Evolutionary conservation across 2,329 filamentous ascomycete genomes (phyloP).

Genomic region (Pyrenophora seminiperda): DNA sequence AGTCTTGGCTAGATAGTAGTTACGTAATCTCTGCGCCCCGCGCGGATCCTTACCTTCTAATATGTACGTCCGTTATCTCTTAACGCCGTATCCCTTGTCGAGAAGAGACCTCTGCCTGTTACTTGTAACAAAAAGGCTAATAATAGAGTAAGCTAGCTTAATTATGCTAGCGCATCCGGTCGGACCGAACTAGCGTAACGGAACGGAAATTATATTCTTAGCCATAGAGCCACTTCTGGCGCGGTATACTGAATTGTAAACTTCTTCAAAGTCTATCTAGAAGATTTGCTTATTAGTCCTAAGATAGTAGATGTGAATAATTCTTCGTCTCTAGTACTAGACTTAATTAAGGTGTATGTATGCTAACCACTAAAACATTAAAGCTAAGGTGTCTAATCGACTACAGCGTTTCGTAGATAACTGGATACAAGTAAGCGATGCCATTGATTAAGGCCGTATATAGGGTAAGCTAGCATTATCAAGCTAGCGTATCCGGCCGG

Average conservation of each 20-base stretch:
- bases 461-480: conserved; percentile 3
- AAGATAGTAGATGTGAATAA: background rate
- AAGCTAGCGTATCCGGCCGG: conserved; percentile 1
- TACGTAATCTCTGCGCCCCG: too few species aligned
- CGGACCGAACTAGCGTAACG: too few species aligned
- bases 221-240: too few species aligned
- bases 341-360: conserved; percentile 5
- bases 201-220: too few species aligned
- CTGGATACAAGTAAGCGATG: conserved; percentile 6
- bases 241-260: background rate
- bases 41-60: too few species aligned
- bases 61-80: too few species aligned
- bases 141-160: too few species aligned
- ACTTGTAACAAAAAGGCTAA: too few species aligned
- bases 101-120: too few species aligned
- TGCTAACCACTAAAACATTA: background rate
- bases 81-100: too few species aligned
- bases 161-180: too few species aligned
- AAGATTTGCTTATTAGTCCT: background rate
- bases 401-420: conserved; percentile 1
- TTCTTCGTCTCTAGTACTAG: background rate
- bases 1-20: too few species aligned
- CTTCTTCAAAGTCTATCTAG: background rate
- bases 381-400: background rate
- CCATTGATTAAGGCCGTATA: background rate